Evolutionary conservation across 257 asterid species (phyloP).

Genomic region (Solanum tarapatanum): DNA sequence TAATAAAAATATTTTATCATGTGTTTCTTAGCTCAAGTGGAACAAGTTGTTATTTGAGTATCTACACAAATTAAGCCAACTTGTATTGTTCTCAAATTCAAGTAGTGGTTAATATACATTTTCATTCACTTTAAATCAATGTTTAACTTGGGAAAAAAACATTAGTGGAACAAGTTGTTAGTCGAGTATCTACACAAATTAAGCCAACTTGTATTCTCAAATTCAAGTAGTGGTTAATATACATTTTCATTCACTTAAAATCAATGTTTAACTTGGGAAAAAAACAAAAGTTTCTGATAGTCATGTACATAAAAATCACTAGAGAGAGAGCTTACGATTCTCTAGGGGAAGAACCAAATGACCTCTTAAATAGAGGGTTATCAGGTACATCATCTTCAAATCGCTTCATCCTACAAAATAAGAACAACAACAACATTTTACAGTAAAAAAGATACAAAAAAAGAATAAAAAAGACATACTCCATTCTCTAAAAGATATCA

Average conservation of each 20-base stretch:
- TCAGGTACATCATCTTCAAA: constrained; percentile 41
- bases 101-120: not conserved
- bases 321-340: constrained; percentile 48
- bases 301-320: not conserved
- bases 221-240: not conserved
- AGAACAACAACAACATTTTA: not conserved
- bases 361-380: constrained; percentile 43
- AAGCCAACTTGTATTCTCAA: not conserved
- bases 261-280: not conserved
- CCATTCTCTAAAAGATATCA: too few relatives aligned
- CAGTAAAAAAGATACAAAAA: too few relatives aligned
- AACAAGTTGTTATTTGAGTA: not conserved
- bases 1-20: not conserved
- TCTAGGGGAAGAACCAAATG: constrained; percentile 47
- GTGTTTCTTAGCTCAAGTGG: not conserved
- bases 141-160: not conserved
- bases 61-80: not conserved
- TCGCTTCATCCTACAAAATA: constrained; percentile 63
- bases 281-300: not conserved
- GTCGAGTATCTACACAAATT: not conserved
- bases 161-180: too few relatives aligned
- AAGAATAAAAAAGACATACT: too few relatives aligned
- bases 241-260: not conserved
- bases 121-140: not conserved
- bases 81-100: not conserved